Conservation (phyloP, 768 basidiomycete species). For the Kwoniella dendrophila region DNA sequence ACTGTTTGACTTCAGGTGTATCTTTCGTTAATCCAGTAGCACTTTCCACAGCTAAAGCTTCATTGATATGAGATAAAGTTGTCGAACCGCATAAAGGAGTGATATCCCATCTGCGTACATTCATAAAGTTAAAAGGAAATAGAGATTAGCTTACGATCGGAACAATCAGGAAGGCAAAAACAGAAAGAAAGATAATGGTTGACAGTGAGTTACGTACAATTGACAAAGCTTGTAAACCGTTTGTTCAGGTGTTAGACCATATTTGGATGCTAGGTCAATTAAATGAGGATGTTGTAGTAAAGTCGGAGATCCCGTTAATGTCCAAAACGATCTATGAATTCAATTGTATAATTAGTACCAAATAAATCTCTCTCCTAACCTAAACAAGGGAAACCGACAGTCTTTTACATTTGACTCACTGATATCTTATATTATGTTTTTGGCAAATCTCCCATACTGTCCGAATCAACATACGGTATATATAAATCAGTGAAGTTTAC, state of each 20-base stretch:
- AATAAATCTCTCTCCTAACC: too few relatives aligned
- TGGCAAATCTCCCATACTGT: slow-evolving; percentile 67
- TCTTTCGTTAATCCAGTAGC: slow-evolving; percentile 13
- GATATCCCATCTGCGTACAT: slow-evolving; percentile 65
- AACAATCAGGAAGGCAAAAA: neutral
- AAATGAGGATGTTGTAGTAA: slow-evolving; percentile 63
- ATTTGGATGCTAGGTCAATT: slow-evolving; percentile 59
- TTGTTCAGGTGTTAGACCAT: slow-evolving; percentile 67
- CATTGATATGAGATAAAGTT: slow-evolving; percentile 67
- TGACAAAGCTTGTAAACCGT: slow-evolving; percentile 71
- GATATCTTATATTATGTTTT: slow-evolving; percentile 68
- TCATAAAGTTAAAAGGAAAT: neutral
- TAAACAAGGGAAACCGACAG: too few relatives aligned
- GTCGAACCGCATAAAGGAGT: slow-evolving; percentile 77
- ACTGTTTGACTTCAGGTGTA: slow-evolving; percentile 22
- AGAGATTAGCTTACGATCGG: too few relatives aligned
- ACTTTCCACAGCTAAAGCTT: slow-evolving; percentile 60
- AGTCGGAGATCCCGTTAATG: slow-evolving; percentile 72
- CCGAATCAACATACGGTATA: neutral
- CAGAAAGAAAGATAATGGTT: neutral
- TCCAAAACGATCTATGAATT: slow-evolving; percentile 87
- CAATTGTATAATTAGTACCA: neutral
- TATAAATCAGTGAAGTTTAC: neutral
- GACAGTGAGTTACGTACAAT: slow-evolving; percentile 30
- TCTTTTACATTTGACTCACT: slow-evolving; percentile 59